Conservation (phyloP, 805 yeast genomes). For the Saccharomycopsis sp. region DNA sequence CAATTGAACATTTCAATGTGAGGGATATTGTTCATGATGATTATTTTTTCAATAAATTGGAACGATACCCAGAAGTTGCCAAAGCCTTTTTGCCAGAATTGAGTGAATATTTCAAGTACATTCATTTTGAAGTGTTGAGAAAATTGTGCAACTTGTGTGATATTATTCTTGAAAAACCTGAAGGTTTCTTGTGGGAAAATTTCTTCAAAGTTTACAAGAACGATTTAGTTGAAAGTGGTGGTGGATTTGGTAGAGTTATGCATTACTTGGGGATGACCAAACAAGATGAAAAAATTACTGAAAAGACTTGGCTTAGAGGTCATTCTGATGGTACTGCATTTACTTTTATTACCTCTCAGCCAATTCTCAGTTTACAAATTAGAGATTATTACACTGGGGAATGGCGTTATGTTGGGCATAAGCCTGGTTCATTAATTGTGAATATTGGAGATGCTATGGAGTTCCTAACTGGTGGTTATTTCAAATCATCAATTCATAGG, state of each 20-base stretch:
- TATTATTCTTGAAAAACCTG: slow-evolving; percentile 38
- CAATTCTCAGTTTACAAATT: slow-evolving; percentile 36
- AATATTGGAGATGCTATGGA: slow-evolving; percentile 38
- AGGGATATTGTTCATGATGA: slow-evolving; percentile 25
- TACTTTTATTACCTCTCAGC: slow-evolving; percentile 36
- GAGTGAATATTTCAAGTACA: slow-evolving; percentile 31
- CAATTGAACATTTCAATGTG: slow-evolving; percentile 34
- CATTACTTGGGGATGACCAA: slow-evolving; percentile 31
- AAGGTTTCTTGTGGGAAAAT: slow-evolving; percentile 21
- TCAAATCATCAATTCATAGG: slow-evolving; percentile 31
- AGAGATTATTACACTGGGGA: slow-evolving; percentile 32
- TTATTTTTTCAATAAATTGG: slow-evolving; percentile 13
- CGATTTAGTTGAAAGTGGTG: slow-evolving; percentile 31
- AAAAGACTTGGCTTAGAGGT: slow-evolving; percentile 38
- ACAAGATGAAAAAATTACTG: slow-evolving; percentile 29
- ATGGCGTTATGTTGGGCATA: slow-evolving; percentile 36
- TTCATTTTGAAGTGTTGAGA: slow-evolving; percentile 35
- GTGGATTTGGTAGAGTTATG: slow-evolving; percentile 35
- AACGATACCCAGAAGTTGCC: slow-evolving; percentile 36
- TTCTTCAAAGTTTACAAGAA: slow-evolving; percentile 23
- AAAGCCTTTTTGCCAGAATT: slow-evolving; percentile 34
- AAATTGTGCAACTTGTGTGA: slow-evolving; percentile 37
- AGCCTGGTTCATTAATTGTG: slow-evolving; percentile 34
- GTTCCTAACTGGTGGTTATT: slow-evolving; percentile 33
- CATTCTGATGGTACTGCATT: slow-evolving; percentile 34